A percentile compares a stretch with the other conserved stretches of the same genome.
phyloP scores from a whole-genome alignment of 2,329 filamentous ascomycete species.

The Pseudocercospora musae region DNA sequence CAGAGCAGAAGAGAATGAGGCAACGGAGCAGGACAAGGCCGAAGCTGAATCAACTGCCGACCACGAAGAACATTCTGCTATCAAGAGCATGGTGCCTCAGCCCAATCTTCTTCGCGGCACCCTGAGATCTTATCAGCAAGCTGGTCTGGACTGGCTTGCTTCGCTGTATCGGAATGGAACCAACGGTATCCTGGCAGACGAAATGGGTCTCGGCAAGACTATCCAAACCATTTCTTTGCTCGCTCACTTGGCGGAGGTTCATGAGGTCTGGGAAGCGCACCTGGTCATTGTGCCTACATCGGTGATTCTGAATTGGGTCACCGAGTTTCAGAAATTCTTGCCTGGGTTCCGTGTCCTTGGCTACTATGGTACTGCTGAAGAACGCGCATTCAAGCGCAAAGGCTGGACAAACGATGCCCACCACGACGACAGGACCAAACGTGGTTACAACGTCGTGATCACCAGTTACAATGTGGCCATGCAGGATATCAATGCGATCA shows the following conservation, averaged over 20 bases:
- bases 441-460: slow-evolving; percentile 97
- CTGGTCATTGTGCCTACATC: slow-evolving; percentile 94
- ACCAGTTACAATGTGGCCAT: slow-evolving; percentile 96
- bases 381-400: slow-evolving; percentile 83
- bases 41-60: not conserved
- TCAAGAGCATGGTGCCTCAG: slow-evolving; percentile 42
- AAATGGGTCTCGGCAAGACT: slow-evolving; percentile 98
- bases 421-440: slow-evolving; percentile 73
- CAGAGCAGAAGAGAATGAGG: not conserved
- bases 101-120: slow-evolving; percentile 78
- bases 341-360: slow-evolving; percentile 97
- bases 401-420: slow-evolving; percentile 80
- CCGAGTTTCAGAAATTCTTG: slow-evolving; percentile 99
- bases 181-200: slow-evolving; percentile 94
- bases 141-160: slow-evolving; percentile 94
- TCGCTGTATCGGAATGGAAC: slow-evolving; percentile 88
- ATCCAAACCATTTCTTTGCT: slow-evolving; percentile 95
- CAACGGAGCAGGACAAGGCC: slow-evolving; percentile 23
- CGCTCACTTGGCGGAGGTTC: slow-evolving; percentile 84
- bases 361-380: slow-evolving; percentile 92
- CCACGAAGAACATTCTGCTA: not conserved
- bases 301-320: slow-evolving; percentile 99
- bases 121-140: slow-evolving; percentile 92
- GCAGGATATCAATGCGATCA: slow-evolving; percentile 90
- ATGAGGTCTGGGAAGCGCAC: slow-evolving; percentile 93